Conservation (phyloP, 2,329 filamentous ascomycete species). For the Tolypocladium ophioglossoides region DNA sequence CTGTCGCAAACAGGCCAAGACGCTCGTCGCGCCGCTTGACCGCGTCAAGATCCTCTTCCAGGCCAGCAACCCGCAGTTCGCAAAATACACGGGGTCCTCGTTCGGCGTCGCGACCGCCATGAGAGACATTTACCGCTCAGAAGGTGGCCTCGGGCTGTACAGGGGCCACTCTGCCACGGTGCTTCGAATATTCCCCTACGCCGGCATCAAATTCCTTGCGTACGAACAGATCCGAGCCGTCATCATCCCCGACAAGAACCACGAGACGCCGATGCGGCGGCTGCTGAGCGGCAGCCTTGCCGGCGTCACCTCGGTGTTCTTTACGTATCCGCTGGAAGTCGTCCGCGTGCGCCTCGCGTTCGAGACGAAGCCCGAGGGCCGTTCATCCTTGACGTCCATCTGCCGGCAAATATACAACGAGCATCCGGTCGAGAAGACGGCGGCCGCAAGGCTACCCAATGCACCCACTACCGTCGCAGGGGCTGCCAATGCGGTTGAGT, state of each 20-base stretch:
- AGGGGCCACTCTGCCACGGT: constrained; percentile 91
- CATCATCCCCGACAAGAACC: constrained; percentile 58
- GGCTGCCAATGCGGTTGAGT: constrained; percentile 29
- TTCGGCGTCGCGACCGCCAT: constrained; percentile 73
- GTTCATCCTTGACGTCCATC: constrained; percentile 63
- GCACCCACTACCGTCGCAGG: constrained; percentile 23
- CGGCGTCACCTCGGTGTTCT: constrained; percentile 85
- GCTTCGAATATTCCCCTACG: constrained; percentile 92
- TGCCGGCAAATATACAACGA: constrained; percentile 84
- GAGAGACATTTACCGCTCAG: constrained; percentile 66
- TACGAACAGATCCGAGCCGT: constrained; percentile 88
- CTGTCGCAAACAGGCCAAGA: constrained; percentile 61
- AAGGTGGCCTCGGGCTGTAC: constrained; percentile 71
- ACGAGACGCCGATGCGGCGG: constrained; percentile 74
- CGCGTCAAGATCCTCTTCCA: constrained; percentile 99
- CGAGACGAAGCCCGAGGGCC: constrained; percentile 69
- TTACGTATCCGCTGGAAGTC: constrained; percentile 91
- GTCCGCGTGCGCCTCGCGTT: constrained; percentile 88
- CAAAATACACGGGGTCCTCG: constrained; percentile 88
- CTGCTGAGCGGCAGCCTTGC: constrained; percentile 64
- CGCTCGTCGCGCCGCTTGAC: constrained; percentile 87
- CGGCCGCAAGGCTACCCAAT: constrained; percentile 17
- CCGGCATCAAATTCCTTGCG: constrained; percentile 93
- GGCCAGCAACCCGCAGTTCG: constrained; percentile 84
- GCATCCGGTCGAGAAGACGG: constrained; percentile 32